Conservation (phyloP, 495 filamentous ascomycete genomes). For the Lindgomyces ingoldianus region DNA sequence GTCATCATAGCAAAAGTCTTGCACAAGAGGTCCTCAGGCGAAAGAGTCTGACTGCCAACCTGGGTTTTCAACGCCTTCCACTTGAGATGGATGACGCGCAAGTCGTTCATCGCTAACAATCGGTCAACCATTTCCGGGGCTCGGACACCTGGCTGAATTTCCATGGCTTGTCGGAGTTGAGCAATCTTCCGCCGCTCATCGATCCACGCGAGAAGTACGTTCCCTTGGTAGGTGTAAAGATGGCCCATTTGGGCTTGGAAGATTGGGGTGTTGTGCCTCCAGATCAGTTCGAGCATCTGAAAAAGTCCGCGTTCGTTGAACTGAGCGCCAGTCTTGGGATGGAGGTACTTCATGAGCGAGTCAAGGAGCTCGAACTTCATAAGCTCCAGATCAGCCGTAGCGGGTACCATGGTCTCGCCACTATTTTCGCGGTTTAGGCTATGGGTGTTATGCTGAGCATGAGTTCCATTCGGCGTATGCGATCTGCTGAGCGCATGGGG, state of each 20-base stretch:
- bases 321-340: neutral
- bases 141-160: constrained; percentile 3
- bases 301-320: constrained; percentile 9
- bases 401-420: neutral
- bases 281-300: constrained; percentile 12
- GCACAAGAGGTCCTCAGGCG: constrained; percentile 26
- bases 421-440: neutral
- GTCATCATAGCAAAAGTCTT: constrained; percentile 22
- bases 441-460: neutral
- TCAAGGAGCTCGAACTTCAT: constrained; percentile 23
- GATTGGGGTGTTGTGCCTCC: neutral
- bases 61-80: constrained; percentile 24
- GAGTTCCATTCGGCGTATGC: neutral
- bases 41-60: neutral
- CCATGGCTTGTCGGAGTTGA: constrained; percentile 2
- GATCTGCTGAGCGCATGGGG: neutral
- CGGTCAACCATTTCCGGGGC: constrained; percentile 22
- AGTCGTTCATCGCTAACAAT: constrained; percentile 26
- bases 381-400: constrained; percentile 2
- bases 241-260: constrained; percentile 4
- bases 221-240: constrained; percentile 4
- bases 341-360: constrained; percentile 12
- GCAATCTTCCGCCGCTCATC: constrained; percentile 23
- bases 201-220: constrained; percentile 22
- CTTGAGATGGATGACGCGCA: constrained; percentile 24